Base-by-base conservation (phyloP, 2,329 filamentous ascomycete genomes). In the Penicillium crustosum region DNA sequence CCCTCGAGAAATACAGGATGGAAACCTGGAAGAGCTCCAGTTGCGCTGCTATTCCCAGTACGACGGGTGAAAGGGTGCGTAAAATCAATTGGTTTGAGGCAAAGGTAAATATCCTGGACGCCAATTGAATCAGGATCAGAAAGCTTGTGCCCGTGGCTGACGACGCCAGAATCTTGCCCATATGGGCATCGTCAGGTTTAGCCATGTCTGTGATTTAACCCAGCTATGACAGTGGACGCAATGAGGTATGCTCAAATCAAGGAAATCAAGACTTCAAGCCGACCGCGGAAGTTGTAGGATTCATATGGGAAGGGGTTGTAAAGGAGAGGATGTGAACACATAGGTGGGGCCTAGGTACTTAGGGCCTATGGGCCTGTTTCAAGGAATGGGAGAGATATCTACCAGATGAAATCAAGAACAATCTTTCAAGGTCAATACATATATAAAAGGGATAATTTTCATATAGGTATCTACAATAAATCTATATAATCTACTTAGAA, bases 21-120 rank as follows among this genome's bases (percentile, higher is more conserved):
- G 92, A 91, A 44, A 96, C 89, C 59, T 93, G 93, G 74, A 93
- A 97, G 0, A 97, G 86, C 68, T 99, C 94, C 3, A 99, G 83
- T 73, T 97, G 94, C 0, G 93, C 89, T 2, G 93, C 89, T 6
- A 96, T 82, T 6, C 93, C 94, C 1, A 99, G 83, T 0, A 95
- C 82, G 58, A 89, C 84, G 0, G 94, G 93, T 1, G 92, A 96
- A 44, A 97, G 80, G 72, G 90, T 93, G 36, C 93, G 90, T 8
- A 99, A 83, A 31, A 99, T 84, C 38, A 96, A 74, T 75, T 99
- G 93, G 77, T 97, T 99, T 71, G 94, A 89, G 65, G 89, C 76
- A 76, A 99, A 99, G 25, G 93, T 97, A 62, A 96, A 79, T 54
- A 88, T 87, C 59, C 93, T 89, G n/a, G 93, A 97, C 44, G 83